These are phyloP conservation scores for Astrephomene gubernaculifera DNA, from an alignment of 139 green algal genomes.

Conservation along the genomic window DNA sequence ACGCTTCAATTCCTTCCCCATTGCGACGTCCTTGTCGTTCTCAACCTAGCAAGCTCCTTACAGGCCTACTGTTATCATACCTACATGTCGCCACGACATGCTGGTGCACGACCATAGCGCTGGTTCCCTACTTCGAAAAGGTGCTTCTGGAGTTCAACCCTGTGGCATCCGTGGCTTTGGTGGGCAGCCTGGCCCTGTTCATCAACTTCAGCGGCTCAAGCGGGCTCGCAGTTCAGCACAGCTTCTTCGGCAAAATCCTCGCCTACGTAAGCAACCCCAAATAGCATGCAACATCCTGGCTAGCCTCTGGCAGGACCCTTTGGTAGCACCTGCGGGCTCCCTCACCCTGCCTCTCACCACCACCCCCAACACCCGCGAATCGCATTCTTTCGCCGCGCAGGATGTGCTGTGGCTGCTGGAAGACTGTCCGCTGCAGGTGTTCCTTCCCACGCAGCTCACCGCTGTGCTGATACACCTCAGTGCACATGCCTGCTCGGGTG, in stretches of 20 bases:
- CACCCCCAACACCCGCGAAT: background rate
- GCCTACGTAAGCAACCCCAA: constrained; percentile 46
- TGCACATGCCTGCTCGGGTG: background rate
- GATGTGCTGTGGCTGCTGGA: constrained; percentile 51
- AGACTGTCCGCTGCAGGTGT: constrained; percentile 28
- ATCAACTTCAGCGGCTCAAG: constrained; percentile 1
- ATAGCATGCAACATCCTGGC: too few relatives aligned
- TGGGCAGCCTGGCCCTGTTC: constrained; percentile 18
- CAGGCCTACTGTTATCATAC: constrained; percentile 49
- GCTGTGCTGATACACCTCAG: background rate
- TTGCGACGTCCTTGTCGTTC: too few relatives aligned
- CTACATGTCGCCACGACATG: constrained; percentile 28
- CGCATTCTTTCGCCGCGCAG: constrained; percentile 18
- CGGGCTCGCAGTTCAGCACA: constrained; percentile 11
- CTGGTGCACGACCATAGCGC: constrained; percentile 37
- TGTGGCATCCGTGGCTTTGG: constrained; percentile 20
- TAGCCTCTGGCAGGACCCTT: too few relatives aligned
- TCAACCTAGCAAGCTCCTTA: too few relatives aligned
- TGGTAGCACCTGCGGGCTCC: too few relatives aligned
- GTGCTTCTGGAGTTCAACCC: constrained; percentile 37
- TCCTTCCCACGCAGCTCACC: constrained; percentile 4
- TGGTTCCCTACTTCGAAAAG: constrained; percentile 50
- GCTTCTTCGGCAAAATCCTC: constrained; percentile 22
- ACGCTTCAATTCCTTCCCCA: background rate
- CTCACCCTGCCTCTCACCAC: too few relatives aligned